Evolutionary conservation across 495 filamentous ascomycete species (phyloP), one percentile per base, ranked within the genome.

Genomic region (Trichoderma parareesei): DNA sequence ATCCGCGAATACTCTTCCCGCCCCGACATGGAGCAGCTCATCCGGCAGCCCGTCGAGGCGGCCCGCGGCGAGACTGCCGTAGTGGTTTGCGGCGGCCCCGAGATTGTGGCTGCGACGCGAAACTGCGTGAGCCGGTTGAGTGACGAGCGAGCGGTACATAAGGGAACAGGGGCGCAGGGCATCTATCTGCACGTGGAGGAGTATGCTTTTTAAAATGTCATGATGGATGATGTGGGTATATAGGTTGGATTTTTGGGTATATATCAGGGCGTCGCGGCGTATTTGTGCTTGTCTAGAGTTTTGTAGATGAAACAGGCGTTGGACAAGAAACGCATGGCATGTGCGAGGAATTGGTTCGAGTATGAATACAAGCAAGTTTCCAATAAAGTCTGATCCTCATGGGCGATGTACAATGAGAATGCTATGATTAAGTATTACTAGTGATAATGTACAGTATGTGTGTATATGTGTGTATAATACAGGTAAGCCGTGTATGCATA

Each of bases 111-210:
- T 38, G 80, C 83, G 63, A 84, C 89, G 2, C 79, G 91, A 46
- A 85, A 83, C 38, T 85, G 79, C 61, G 88, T 90, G 1, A 89
- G 87, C 0, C 80, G 75, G 16, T 69, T 96, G 59, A 90, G 89
- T 66, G 89, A 97, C 75, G 93, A 96, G 74, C 77, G 93, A 62
- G 92, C 90, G 0, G 89, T 96, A 43, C 91, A 96, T 68, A 96
- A 96, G 70, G 92, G 92, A 9, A 94, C 90, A 0, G 92, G 90
- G 2, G 92, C 92, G 10, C 90, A 94, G 72, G 92, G 92, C 16
- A 82, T 84, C 38, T 75, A 78, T 68, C 66, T 83, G 62, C 74
- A 78, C 69, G 79, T 78, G 3, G 81, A 84, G 73, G 78, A 82
- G 66, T 82, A 81, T 64, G 72, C 69, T 27, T 80, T 81, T 64